Percentiles rank a stretch among this genome's conserved stretches.
phyloP scores from a whole-genome alignment of 2,329 filamentous ascomycete species.

The Amauroascus niger region DNA sequence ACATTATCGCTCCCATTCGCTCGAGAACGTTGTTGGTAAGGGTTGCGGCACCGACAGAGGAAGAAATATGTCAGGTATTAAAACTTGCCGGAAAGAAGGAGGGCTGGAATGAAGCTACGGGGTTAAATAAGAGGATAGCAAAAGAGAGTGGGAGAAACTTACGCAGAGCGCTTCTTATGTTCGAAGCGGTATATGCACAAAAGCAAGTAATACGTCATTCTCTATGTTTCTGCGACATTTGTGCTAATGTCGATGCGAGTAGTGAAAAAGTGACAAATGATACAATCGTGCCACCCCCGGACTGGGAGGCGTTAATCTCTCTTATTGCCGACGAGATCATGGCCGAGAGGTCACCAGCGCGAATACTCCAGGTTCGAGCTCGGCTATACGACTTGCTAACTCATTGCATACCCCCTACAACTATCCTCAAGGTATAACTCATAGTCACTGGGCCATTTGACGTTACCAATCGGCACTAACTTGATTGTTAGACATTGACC shows the following conservation, averaged over 20 bases:
- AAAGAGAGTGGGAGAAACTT: conserved; percentile 85
- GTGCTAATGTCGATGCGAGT: conserved; percentile 4
- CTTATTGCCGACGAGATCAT: conserved; percentile 90
- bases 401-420: conserved; percentile 92
- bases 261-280: conserved; percentile 84
- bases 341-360: conserved; percentile 79
- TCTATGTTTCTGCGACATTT: neutral
- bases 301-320: conserved; percentile 88
- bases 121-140: conserved; percentile 74
- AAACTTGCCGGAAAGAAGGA: conserved; percentile 63
- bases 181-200: conserved; percentile 91
- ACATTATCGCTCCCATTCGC: conserved; percentile 97
- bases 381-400: conserved; percentile 96
- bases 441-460: neutral
- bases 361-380: conserved; percentile 76
- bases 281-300: conserved; percentile 84
- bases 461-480: neutral
- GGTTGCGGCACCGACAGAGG: conserved; percentile 77
- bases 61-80: conserved; percentile 72
- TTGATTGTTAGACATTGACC: conserved; percentile 55
- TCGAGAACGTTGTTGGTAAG: conserved; percentile 83
- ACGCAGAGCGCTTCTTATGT: conserved; percentile 85
- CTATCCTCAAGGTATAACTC: conserved; percentile 62
- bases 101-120: conserved; percentile 66
- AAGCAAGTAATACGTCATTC: conserved; percentile 51